Evolutionary conservation across 495 filamentous ascomycete species (phyloP), one percentile per base, ranked within the genome.

Genomic region (Cudoniella acicularis): DNA sequence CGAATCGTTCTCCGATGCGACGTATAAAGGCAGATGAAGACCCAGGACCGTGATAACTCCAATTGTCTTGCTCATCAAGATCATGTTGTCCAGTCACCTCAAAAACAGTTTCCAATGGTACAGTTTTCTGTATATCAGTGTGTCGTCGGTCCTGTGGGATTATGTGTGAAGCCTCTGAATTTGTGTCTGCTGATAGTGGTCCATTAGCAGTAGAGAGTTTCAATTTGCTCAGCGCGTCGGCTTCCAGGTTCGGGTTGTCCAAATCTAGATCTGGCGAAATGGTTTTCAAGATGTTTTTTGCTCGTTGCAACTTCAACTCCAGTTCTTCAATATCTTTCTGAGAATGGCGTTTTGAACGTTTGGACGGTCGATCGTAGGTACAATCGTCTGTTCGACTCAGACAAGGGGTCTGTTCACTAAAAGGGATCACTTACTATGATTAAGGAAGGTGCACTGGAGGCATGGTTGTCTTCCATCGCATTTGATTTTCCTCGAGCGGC

Each of bases 381-480:
- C 87, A 91, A 47, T 90, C 87, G 18, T 40, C 17, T 40, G 16
- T 49, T 43, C 6, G 13, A 54, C 50, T 36, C 47, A 57, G 48
- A 26, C 30, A 3, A 10, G 10, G 40, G 18, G 30, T 23, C 49
- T 21, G 30, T 48, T 42, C 41, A 36, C 24, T 52, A 51, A 23
- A 46, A 46, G 10, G 18, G 11, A 49, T 40, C 18, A 72, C 85
- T 69, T 73, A 91, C 88, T 88, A 73, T 90, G 90, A 65, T 84
- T 87, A 66, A 89, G 89, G 24, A 88, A 83, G 2, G 84, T 89
- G 70, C 88, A 91, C 68, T 89, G 87, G n/a, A 87, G 88, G 70
- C 88, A 91, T 11, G 88, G 88, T 67, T 89, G 87, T 67, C 87
- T 89, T 43, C 88, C 88, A 67, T 91, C 88, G 64, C 88, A 91